These are phyloP conservation scores for Hypoxylon sp. DNA, from an alignment of 2,329 filamentous ascomycete genomes.

Conservation along the genomic window DNA sequence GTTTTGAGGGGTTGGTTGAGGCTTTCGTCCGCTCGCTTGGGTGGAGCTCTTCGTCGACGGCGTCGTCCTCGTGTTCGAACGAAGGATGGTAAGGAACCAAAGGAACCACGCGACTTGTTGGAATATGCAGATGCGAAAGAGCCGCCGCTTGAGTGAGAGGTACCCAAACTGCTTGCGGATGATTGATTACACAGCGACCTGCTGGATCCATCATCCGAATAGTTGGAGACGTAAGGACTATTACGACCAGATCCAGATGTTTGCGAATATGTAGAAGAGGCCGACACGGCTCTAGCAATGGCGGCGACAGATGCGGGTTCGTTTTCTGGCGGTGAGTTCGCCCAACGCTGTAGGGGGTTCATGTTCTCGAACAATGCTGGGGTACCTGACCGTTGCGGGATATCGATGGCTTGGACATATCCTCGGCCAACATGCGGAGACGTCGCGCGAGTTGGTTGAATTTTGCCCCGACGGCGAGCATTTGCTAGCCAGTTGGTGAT, in stretches of 20 bases:
- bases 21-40: conserved; percentile 57
- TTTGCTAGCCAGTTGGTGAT: conserved; percentile 96
- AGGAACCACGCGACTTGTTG: conserved; percentile 70
- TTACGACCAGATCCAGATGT: conserved; percentile 67
- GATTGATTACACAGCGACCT: conserved; percentile 72
- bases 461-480: conserved; percentile 85
- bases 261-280: conserved; percentile 63
- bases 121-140: conserved; percentile 73
- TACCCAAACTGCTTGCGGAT: conserved; percentile 72
- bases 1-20: conserved; percentile 66
- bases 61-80: conserved; percentile 62
- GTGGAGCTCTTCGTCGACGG: conserved; percentile 63
- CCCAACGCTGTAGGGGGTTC: conserved; percentile 72
- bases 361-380: conserved; percentile 66
- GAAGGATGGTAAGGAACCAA: conserved; percentile 63
- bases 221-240: conserved; percentile 70
- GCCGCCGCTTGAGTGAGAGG: conserved; percentile 71
- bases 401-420: conserved; percentile 77
- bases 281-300: conserved; percentile 71
- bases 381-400: conserved; percentile 73
- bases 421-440: conserved; percentile 77
- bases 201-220: conserved; percentile 73
- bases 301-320: conserved; percentile 72
- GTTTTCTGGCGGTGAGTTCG: conserved; percentile 71
- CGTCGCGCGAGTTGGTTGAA: conserved; percentile 74